Percentiles rank a stretch among this genome's conserved stretches.
These are phyloP conservation scores for Anisodus acutangulus DNA, from an alignment of 257 asterid genomes.

Conservation along the genomic window DNA sequence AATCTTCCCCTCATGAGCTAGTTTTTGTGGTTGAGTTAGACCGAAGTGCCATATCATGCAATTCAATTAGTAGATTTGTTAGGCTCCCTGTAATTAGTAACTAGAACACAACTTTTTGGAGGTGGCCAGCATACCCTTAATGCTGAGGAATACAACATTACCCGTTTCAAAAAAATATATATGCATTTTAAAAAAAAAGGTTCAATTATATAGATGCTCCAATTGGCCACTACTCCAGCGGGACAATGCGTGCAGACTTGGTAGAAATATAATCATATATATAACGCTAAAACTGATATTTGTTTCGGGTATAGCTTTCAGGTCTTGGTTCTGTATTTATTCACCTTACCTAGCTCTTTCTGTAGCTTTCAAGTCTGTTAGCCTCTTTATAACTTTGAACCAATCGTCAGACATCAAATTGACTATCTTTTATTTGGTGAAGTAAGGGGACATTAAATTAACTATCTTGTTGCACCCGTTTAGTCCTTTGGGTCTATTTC, in stretches of 20 bases:
- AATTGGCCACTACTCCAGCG: neutral
- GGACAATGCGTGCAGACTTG: neutral
- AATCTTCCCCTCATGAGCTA: no score
- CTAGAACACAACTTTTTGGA: no score
- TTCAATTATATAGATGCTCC: neutral
- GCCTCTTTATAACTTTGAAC: neutral
- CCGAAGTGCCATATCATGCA: no score
- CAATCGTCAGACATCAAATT: neutral
- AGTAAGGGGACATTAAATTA: neutral
- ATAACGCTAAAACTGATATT: neutral
- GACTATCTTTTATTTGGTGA: neutral
- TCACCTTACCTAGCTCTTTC: constrained; percentile 3
- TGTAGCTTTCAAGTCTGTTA: constrained; percentile 5
- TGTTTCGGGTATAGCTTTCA: neutral
- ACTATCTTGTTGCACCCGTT: neutral
- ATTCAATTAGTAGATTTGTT: no score
- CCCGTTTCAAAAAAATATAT: neutral
- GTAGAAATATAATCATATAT: neutral
- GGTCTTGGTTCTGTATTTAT: constrained; percentile 6
- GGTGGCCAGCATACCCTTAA: no score
- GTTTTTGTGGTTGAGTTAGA: no score
- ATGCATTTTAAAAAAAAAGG: neutral
- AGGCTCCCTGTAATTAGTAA: no score
- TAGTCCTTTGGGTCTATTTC: neutral
- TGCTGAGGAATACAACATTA: no score